A percentile compares a stretch with the other conserved stretches of the same genome.
phyloP scores from a whole-genome alignment of 1,284 basidiomycete species.

The Fomes fomentarius region DNA sequence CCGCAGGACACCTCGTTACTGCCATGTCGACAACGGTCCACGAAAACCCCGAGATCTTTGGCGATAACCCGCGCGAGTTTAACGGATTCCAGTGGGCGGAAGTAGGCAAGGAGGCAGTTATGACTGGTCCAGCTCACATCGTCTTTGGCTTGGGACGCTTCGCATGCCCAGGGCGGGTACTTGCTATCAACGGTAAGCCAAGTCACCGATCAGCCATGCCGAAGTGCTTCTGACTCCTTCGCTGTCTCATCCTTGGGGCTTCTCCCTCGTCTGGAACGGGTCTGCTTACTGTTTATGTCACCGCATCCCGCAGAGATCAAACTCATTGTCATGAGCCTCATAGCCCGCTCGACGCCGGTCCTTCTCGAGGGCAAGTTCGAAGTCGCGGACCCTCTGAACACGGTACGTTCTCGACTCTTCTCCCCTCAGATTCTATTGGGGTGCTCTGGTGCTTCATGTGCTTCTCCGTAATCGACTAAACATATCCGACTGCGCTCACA shows the following conservation, averaged over 20 bases:
- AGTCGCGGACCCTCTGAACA: slow-evolving; percentile 40
- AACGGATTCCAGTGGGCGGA: slow-evolving; percentile 40
- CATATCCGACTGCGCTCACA: neutral
- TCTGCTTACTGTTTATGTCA: neutral
- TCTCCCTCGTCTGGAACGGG: neutral
- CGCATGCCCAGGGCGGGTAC: slow-evolving; percentile 39
- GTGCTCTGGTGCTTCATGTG: neutral
- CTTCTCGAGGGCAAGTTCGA: slow-evolving; percentile 37
- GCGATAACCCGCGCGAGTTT: slow-evolving; percentile 34
- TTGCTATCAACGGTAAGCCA: slow-evolving; percentile 38
- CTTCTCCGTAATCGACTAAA: too few species aligned
- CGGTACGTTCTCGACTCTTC: slow-evolving; percentile 10
- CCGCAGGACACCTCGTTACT: slow-evolving; percentile 32
- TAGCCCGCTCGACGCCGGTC: slow-evolving; percentile 34
- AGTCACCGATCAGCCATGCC: neutral
- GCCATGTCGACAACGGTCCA: slow-evolving; percentile 38
- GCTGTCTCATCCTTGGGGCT: neutral
- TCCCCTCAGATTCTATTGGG: slow-evolving; percentile 5
- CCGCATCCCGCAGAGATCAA: slow-evolving; percentile 38
- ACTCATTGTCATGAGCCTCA: slow-evolving; percentile 38
- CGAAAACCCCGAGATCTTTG: slow-evolving; percentile 33
- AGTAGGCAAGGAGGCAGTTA: slow-evolving; percentile 34
- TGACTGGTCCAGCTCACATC: slow-evolving; percentile 36
- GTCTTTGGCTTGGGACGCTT: slow-evolving; percentile 41
- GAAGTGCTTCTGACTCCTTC: neutral